These are phyloP conservation scores for Trichoderma koningii DNA, from an alignment of 2,329 filamentous ascomycete genomes.

Conservation along the genomic window DNA sequence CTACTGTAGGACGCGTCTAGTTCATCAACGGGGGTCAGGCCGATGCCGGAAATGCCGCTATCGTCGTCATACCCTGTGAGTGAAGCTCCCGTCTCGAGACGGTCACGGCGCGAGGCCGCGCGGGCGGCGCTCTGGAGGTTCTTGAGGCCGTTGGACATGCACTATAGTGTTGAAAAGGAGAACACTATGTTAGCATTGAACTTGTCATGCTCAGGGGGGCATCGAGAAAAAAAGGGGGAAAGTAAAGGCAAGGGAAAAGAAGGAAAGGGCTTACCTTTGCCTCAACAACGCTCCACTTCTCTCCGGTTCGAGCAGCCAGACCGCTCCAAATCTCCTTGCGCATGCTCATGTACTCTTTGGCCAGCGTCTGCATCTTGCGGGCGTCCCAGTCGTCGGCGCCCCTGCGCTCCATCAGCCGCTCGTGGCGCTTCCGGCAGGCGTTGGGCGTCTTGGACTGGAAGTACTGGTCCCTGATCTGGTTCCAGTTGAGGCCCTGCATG, in stretches of 20 bases:
- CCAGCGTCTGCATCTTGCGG: conserved; percentile 71
- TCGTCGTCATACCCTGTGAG: conserved; percentile 64
- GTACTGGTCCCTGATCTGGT: conserved; percentile 72
- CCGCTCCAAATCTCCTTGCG: conserved; percentile 80
- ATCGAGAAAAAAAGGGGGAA: neutral
- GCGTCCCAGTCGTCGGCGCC: conserved; percentile 78
- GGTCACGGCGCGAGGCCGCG: conserved; percentile 66
- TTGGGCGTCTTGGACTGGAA: conserved; percentile 79
- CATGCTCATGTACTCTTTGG: conserved; percentile 76
- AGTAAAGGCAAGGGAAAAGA: neutral
- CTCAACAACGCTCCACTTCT: conserved; percentile 76
- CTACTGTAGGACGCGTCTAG: conserved; percentile 60
- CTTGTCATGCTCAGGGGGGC: too few species aligned
- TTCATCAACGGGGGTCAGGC: conserved; percentile 61
- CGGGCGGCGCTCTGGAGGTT: conserved; percentile 72
- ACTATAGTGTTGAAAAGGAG: conserved; percentile 50
- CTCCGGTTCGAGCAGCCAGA: conserved; percentile 72
- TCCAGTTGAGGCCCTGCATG: conserved; percentile 78
- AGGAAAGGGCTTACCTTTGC: conserved; percentile 52
- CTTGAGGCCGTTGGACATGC: conserved; percentile 81
- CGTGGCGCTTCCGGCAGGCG: conserved; percentile 86
- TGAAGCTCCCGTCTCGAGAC: conserved; percentile 48
- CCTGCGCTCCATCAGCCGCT: conserved; percentile 76
- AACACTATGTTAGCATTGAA: conserved; percentile 27
- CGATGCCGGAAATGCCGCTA: conserved; percentile 67